phyloP scores from a whole-genome alignment of 2,329 filamentous ascomycete genomes.

The Paecilomyces formosus region DNA sequence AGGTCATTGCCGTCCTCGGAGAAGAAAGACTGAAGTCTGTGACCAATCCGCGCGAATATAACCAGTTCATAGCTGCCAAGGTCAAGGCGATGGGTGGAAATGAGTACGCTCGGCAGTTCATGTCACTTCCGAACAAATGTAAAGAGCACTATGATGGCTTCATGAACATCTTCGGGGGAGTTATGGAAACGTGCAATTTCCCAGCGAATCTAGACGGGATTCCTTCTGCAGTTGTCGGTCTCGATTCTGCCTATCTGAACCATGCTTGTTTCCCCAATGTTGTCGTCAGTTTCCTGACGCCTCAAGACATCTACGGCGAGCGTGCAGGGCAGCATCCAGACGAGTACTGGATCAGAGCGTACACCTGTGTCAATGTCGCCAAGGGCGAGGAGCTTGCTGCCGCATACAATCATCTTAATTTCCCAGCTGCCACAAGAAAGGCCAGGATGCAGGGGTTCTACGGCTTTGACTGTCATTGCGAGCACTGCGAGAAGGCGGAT shows the following conservation, averaged over 20 bases:
- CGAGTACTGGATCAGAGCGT: conserved; percentile 3
- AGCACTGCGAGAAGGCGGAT: conserved; percentile 9
- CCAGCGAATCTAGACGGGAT: background rate
- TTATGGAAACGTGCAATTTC: background rate
- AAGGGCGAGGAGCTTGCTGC: conserved; percentile 19
- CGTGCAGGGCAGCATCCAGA: background rate
- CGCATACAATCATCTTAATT: conserved; percentile 9
- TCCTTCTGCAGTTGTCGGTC: conserved; percentile 4
- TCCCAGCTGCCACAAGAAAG: conserved; percentile 5
- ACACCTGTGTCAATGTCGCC: conserved; percentile 11
- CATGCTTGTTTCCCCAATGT: conserved; percentile 19
- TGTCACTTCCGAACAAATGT: background rate
- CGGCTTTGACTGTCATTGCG: conserved; percentile 18
- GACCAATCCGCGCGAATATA: background rate
- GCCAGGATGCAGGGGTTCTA: conserved; percentile 5
- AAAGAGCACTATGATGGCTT: background rate
- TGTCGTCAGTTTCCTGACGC: conserved; percentile 7
- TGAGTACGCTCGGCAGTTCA: background rate
- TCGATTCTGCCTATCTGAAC: conserved; percentile 13
- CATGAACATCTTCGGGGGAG: background rate
- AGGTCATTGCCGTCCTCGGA: background rate
- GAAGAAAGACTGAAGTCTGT: background rate
- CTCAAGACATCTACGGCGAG: background rate
- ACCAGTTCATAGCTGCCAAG: background rate
- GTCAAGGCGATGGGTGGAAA: background rate